Base-by-base conservation (phyloP, 2,329 filamentous ascomycete species). In the Trichoderma sp. region DNA sequence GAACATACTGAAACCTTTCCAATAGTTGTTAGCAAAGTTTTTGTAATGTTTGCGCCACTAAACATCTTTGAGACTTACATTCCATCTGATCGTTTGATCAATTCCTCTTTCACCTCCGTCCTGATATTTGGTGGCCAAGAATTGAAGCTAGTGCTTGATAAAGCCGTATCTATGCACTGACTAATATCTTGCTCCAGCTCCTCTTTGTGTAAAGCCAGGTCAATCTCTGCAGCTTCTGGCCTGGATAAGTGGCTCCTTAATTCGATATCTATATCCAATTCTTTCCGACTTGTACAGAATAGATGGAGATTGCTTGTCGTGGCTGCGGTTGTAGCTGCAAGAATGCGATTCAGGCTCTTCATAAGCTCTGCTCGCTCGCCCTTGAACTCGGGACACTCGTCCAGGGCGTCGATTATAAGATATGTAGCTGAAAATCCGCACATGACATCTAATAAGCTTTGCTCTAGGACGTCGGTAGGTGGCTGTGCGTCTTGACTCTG, bases 211-310 rank as follows among this genome's bases (percentile, higher is more conserved):
- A 11, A n/a, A n/a, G 29, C 47, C 35, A 68, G 47, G 57, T 68
- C 66, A n/a, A 68, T 3, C 19, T 63, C 40, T n/a, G 19, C 29
- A 11, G 8, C n/a, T 19, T 29, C 16, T 11, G 40, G 21, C 2
- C 5, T 11, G 21, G 31, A 60, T 29, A 67, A 60, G n/a, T 52
- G 16, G 7, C 5, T 1, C 13, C 56, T 8, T 8, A 67, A 3
- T 4, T 49, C 40, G 11, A 21, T 14, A 24, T 57, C 29, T 27
- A 70, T 68, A 43, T 68, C 64, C 8, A 8, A 10, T 7, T 68
- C 58, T 3, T 43, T 52, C 3, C 69, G 69, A 29, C 69, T 70
- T 11, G 69, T 70, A n/a, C 53, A 70, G 10, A 70, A 53, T 6
- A 70, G 13, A 37, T 70, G 64, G 11, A 68, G 33, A 64, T 70